Conservation (phyloP, 2,329 filamentous ascomycete species). For the Xylariaceae sp. region DNA sequence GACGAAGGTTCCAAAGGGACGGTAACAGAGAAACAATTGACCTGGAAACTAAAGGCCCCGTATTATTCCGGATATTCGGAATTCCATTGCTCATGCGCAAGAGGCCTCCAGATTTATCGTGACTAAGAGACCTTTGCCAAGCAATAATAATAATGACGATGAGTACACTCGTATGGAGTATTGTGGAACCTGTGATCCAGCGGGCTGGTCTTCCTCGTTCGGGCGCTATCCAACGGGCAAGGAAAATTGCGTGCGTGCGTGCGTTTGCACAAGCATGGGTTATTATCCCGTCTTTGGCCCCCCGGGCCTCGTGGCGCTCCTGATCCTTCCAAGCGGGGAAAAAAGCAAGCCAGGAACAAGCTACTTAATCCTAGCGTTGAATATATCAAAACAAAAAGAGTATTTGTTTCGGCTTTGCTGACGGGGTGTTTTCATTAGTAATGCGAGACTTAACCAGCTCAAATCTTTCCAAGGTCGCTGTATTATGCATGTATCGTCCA, state of each 20-base stretch:
- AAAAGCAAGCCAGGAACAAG: constrained; percentile 25
- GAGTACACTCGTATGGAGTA: constrained; percentile 16
- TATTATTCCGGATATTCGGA: not conserved
- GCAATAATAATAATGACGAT: constrained; percentile 2
- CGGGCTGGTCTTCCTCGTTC: constrained; percentile 20
- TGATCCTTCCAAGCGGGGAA: constrained; percentile 8
- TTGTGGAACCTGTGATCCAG: constrained; percentile 30
- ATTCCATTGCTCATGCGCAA: not conserved
- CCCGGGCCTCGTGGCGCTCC: constrained; percentile 12
- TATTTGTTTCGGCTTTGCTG: constrained; percentile 15
- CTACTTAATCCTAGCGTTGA: constrained; percentile 25
- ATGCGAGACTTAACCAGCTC: constrained; percentile 14
- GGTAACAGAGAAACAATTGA: not conserved
- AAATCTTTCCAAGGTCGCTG: not conserved
- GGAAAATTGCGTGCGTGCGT: constrained; percentile 36
- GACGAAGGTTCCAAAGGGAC: not conserved
- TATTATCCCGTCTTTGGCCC: constrained; percentile 26
- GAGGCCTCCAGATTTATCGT: not conserved
- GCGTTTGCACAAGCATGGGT: constrained; percentile 21
- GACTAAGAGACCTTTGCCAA: not conserved
- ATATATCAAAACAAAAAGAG: constrained; percentile 16
- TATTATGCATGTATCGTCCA: not conserved
- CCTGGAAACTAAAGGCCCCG: not conserved
- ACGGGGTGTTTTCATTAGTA: constrained; percentile 23
- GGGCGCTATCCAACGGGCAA: constrained; percentile 29